Percentiles rank a stretch among this genome's conserved stretches.
Conservation (phyloP, 345 rosid genomes). For the Syzygium aromaticum region DNA sequence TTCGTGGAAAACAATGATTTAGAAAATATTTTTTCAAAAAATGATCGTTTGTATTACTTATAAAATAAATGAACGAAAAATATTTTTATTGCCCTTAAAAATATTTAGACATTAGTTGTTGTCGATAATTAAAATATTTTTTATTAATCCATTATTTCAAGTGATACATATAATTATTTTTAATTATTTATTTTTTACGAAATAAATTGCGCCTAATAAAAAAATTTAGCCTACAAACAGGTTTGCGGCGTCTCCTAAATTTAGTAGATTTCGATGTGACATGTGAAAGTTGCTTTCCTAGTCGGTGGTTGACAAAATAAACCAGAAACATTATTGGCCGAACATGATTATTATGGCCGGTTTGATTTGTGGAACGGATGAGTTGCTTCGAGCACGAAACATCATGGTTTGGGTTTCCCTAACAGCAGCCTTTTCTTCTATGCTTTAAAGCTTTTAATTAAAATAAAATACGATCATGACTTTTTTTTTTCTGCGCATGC, state of each 20-base stretch:
- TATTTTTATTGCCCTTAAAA: background rate
- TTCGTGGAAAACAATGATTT: accelerated
- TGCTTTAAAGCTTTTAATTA: background rate
- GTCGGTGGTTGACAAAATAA: background rate
- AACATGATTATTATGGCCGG: background rate
- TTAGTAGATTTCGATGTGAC: background rate
- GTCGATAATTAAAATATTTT: background rate
- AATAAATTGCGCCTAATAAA: background rate
- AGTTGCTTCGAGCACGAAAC: background rate
- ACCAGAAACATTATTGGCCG: background rate
- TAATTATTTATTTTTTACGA: accelerated
- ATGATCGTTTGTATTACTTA: background rate
- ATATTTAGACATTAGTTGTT: background rate
- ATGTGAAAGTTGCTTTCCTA: background rate
- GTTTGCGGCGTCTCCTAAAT: background rate
- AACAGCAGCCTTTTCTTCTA: background rate
- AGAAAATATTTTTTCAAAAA: background rate
- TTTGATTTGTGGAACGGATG: background rate
- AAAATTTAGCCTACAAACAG: background rate
- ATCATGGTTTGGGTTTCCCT: background rate
- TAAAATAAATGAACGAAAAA: background rate
- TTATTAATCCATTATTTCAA: background rate
- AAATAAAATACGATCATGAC: background rate
- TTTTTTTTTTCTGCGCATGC: background rate
- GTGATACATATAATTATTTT: background rate